phyloP scores from a whole-genome alignment of 1,284 basidiomycete species.

The Rhodotorula mucilaginosa region DNA sequence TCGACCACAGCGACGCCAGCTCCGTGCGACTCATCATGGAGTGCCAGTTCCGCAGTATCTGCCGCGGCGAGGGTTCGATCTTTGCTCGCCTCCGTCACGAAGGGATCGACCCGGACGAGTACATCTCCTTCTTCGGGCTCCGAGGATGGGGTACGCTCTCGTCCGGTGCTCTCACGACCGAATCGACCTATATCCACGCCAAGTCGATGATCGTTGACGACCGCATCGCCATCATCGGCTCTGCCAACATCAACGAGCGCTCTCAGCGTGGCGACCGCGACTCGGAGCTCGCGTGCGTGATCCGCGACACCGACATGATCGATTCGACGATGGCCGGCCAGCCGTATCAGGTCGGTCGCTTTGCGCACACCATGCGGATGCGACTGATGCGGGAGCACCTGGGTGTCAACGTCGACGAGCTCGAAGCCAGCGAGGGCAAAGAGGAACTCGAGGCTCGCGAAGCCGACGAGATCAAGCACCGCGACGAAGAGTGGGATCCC shows the following conservation, averaged over 20 bases:
- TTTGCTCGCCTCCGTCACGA: constrained; percentile 81
- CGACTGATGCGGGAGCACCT: constrained; percentile 96
- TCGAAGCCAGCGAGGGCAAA: constrained; percentile 56
- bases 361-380: constrained; percentile 89
- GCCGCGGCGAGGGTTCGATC: constrained; percentile 86
- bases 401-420: constrained; percentile 87
- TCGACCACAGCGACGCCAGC: constrained; percentile 88
- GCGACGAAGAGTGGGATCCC: constrained; percentile 67
- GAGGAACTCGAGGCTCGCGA: constrained; percentile 60
- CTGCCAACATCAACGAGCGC: constrained; percentile 97
- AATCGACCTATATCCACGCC: constrained; percentile 53
- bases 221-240: constrained; percentile 94
- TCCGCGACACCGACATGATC: constrained; percentile 96
- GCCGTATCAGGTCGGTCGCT: constrained; percentile 92
- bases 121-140: constrained; percentile 87
- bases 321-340: constrained; percentile 85
- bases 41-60: constrained; percentile 87
- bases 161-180: constrained; percentile 79
- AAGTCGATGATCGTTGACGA: constrained; percentile 90
- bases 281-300: constrained; percentile 87
- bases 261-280: constrained; percentile 94
- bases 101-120: constrained; percentile 88
- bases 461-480: constrained; percentile 42
- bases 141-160: constrained; percentile 91
- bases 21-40: constrained; percentile 89